These are phyloP conservation scores for Prunus davidiana DNA, from an alignment of 306 rosid genomes.

Conservation along the genomic window DNA sequence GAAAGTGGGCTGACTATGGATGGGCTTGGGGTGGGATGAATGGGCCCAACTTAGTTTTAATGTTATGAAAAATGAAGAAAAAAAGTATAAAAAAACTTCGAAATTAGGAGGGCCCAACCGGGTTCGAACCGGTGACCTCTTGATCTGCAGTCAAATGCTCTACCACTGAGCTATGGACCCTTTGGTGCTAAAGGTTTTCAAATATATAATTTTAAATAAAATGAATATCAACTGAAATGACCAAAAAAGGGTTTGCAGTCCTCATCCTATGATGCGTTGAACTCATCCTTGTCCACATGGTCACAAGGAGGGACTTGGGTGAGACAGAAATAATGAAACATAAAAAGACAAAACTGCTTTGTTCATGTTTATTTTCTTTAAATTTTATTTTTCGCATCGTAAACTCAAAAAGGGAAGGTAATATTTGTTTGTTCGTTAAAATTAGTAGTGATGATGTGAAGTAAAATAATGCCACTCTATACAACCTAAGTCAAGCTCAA, in stretches of 20 bases:
- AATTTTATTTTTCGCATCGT: background rate
- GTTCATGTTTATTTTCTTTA: background rate
- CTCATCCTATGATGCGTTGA: slow-evolving; percentile 20
- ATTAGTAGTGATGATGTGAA: no score
- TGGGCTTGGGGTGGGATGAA: background rate
- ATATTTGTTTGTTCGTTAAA: no score
- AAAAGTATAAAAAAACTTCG: background rate
- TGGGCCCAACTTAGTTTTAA: background rate
- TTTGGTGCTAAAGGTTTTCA: accelerated
- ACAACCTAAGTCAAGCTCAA: no score
- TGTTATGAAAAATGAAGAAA: background rate
- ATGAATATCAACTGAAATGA: background rate
- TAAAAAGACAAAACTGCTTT: background rate
- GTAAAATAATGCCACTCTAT: no score
- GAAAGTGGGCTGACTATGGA: background rate
- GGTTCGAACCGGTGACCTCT: slow-evolving; percentile 74
- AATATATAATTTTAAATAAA: background rate
- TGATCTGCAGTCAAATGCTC: slow-evolving; percentile 79
- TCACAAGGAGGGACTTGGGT: background rate
- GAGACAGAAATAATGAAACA: background rate
- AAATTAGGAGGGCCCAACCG: slow-evolving; percentile 40
- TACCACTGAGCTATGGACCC: slow-evolving; percentile 72
- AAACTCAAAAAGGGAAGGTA: background rate
- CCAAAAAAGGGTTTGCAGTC: background rate
- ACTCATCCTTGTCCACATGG: slow-evolving; percentile 19